phyloP scores from a whole-genome alignment of 1,284 basidiomycete genomes.

The Coniophora puteana region DNA sequence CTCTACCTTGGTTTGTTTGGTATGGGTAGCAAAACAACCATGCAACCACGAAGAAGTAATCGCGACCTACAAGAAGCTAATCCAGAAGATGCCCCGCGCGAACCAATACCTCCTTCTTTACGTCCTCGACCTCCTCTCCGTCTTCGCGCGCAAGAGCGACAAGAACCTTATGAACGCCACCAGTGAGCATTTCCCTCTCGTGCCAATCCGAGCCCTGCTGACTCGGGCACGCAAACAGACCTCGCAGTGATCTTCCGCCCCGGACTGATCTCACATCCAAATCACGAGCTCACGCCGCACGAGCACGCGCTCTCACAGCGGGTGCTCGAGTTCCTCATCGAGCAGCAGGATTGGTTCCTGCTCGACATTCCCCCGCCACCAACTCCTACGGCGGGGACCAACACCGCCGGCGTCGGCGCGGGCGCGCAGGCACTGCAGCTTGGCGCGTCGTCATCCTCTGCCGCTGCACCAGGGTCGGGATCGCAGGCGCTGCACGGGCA shows the following conservation, averaged over 20 bases:
- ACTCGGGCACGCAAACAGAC: constrained; percentile 44
- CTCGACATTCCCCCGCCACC: constrained; percentile 74
- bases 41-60: constrained; percentile 68
- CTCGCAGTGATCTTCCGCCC: constrained; percentile 94
- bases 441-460: background rate
- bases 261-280: constrained; percentile 85
- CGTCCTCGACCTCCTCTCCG: constrained; percentile 92
- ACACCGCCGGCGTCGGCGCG: too few species aligned
- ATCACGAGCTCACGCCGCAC: constrained; percentile 75
- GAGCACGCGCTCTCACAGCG: constrained; percentile 87
- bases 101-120: constrained; percentile 96
- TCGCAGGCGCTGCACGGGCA: too few species aligned
- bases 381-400: constrained; percentile 29
- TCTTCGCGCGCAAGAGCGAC: constrained; percentile 88
- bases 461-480: too few species aligned
- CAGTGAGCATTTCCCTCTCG: constrained; percentile 52
- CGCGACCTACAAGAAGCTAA: constrained; percentile 79
- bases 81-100: constrained; percentile 79
- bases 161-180: constrained; percentile 95
- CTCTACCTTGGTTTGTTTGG: constrained; percentile 8
- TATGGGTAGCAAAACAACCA: constrained; percentile 54
- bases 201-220: constrained; percentile 3
- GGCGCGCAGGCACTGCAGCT: too few species aligned
- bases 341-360: constrained; percentile 84
- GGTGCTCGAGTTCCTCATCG: constrained; percentile 94